Base-by-base conservation (phyloP, 495 filamentous ascomycete species). In the Aspergillus heteromorphus region DNA sequence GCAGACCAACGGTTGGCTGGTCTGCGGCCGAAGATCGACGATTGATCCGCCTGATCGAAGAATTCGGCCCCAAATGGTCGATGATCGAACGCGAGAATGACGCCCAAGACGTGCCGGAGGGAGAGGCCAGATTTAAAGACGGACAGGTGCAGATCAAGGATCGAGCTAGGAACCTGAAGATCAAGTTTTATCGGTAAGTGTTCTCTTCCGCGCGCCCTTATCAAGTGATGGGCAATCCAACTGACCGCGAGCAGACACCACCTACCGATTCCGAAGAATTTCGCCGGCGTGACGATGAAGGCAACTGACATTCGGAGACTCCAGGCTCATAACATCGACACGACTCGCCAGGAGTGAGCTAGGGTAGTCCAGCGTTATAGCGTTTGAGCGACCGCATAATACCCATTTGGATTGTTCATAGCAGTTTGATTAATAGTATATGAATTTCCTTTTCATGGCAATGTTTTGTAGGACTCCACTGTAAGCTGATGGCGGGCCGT, bases 141-240 rank as follows among this genome's bases (percentile, higher is more conserved):
- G 79, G 88, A 23, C 87, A 91, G 60, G 85, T 91, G 0, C 84
- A 92, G 57, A 64, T 92, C 7, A 93, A 93, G 64, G 90, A 93
- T 60, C 89, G 89, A 54, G 90, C 90, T 2, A 71, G 89, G 21
- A 95, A 90, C 52, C 62, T 93, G n/a, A 58, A 63, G 30, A 57
- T 58, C 6, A 51, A 43, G 23, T 63, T 43, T 42, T 19, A 51
- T 10, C 58, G 59, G 68, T 69, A 61, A 3, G 60, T 59, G 56
- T 40, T 17, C 47, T 23, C 20, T 5, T 16, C 11, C 21, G 45
- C 45, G 17, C 42, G 7, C 7, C 16, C 8, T 14, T 36, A 5
- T 50, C 19, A 29, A 11, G 14, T 16, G 30, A 30, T n/a, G 13
- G n/a, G n/a, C n/a, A 21, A 10, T 31, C 18, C 43, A 10, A 20